Conservation (phyloP, 441 rosid species). For the Gossypium schwendimanii region DNA sequence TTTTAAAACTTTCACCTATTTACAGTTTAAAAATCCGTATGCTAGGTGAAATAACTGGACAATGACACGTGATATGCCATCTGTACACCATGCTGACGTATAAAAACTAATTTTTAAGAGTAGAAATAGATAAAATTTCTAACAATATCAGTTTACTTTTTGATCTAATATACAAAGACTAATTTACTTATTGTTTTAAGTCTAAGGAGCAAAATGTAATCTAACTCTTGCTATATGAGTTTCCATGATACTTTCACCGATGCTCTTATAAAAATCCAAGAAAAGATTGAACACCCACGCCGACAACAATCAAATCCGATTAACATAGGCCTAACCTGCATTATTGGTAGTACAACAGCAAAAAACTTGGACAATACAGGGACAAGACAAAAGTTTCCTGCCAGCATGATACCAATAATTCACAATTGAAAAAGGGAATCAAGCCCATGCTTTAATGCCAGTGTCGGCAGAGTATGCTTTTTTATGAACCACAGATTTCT, state of each 20-base stretch:
- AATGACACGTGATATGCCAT: too few species aligned
- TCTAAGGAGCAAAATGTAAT: fast-evolving
- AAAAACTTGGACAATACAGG: background rate
- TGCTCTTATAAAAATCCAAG: too few species aligned
- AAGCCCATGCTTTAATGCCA: background rate
- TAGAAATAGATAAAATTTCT: too few species aligned
- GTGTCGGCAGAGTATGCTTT: background rate
- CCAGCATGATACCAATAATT: background rate
- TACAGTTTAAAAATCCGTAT: too few species aligned
- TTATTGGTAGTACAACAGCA: background rate
- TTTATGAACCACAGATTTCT: background rate
- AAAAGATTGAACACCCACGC: too few species aligned
- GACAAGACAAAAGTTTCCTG: background rate
- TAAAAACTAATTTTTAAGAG: too few species aligned
- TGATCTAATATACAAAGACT: too few species aligned
- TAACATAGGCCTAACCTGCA: background rate
- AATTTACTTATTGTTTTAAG: too few species aligned
- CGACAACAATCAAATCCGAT: background rate
- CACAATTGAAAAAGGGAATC: background rate
- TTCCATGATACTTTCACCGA: too few species aligned
- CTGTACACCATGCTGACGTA: fast-evolving
- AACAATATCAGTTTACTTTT: too few species aligned
- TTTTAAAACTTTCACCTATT: too few species aligned
- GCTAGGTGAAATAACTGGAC: too few species aligned
- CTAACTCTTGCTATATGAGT: fast-evolving